Base-by-base conservation (phyloP, 495 filamentous ascomycete genomes). In the Penicillium daleae region DNA sequence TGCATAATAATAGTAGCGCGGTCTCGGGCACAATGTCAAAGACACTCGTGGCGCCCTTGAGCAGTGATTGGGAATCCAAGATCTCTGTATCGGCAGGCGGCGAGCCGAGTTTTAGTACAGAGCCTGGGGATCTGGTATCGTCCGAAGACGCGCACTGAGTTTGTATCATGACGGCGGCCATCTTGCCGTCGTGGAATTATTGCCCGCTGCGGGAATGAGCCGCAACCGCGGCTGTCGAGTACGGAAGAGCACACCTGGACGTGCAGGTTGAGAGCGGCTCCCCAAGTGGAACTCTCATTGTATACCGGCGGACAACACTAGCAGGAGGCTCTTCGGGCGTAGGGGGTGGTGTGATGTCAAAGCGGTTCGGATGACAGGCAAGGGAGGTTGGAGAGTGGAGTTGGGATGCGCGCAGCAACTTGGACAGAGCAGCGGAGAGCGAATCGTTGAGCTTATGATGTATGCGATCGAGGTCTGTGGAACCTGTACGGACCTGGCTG, bases 1-100 rank as follows among this genome's bases (percentile, higher is more conserved):
- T 77, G 49, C 86, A 86, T 5, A 99, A 83, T 56, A 97, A 78
- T 63, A 89, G 90, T 64, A 99, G 78, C n/a, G 94, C 94, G 0
- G 85, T 85, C 29, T 87, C 81, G 1, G 92, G 87, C 0, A 85
- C 74, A 39, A 99, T 80, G 24, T 85, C 84, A 75, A 90, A 90
- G 57, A 97, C 85, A 68, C 92, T 89, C 26, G 60, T 49, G 15
- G 56, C 63, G 3, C 21, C 53, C 56, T 67, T 55, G 1, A 48
- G 44, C 15, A 51, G 50, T 59, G 62, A 27, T 31, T 53, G 29
- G 32, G 70, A 59, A 39, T 71, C 68, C 24, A 68, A 66, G 21
- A 61, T 46, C 10, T 69, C 56, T 51, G 54, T 33, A 7, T 65
- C 63, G 24, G 56, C 37, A 46, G 66, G 60, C 2, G 66, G 61